Percentiles rank a stretch among this genome's conserved stretches.
Evolutionary conservation across 805 yeast genomes (phyloP).

Genomic region (Myxozyma geophila): DNA sequence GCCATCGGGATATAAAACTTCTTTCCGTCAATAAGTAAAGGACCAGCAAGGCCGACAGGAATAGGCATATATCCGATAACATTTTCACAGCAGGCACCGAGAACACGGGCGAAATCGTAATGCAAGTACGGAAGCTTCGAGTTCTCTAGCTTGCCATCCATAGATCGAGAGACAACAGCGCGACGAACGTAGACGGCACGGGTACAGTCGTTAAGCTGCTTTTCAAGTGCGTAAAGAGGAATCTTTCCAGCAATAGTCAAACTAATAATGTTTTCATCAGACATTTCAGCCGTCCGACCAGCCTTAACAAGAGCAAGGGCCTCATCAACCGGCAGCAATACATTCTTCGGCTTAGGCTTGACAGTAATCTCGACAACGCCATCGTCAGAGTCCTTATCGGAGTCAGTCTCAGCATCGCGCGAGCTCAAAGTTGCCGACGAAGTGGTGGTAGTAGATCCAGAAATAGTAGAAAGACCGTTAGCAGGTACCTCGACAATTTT

Average conservation of each 20-base stretch:
- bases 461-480: slow-evolving; percentile 35
- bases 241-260: slow-evolving; percentile 76
- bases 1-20: slow-evolving; percentile 97
- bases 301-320: slow-evolving; percentile 64
- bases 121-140: slow-evolving; percentile 74
- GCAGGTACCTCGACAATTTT: slow-evolving; percentile 44
- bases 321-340: slow-evolving; percentile 56
- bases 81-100: slow-evolving; percentile 99
- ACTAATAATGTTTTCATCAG: slow-evolving; percentile 72
- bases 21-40: slow-evolving; percentile 84
- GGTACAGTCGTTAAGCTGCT: slow-evolving; percentile 82
- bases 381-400: slow-evolving; percentile 43
- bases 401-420: slow-evolving; percentile 42
- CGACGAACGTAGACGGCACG: slow-evolving; percentile 96
- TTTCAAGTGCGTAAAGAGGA: slow-evolving; percentile 93
- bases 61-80: slow-evolving; percentile 96
- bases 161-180: slow-evolving; percentile 81
- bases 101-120: slow-evolving; percentile 93
- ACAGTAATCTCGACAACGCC: slow-evolving; percentile 42
- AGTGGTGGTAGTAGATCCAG: slow-evolving; percentile 31
- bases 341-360: slow-evolving; percentile 30
- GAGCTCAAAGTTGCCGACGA: slow-evolving; percentile 25
- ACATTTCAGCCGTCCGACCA: slow-evolving; percentile 69
- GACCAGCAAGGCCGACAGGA: slow-evolving; percentile 98
- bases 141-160: slow-evolving; percentile 75